Percentiles rank a stretch among this genome's conserved stretches.
Conservation (phyloP, 345 rosid species). For the Orychophragmus violaceus region DNA sequence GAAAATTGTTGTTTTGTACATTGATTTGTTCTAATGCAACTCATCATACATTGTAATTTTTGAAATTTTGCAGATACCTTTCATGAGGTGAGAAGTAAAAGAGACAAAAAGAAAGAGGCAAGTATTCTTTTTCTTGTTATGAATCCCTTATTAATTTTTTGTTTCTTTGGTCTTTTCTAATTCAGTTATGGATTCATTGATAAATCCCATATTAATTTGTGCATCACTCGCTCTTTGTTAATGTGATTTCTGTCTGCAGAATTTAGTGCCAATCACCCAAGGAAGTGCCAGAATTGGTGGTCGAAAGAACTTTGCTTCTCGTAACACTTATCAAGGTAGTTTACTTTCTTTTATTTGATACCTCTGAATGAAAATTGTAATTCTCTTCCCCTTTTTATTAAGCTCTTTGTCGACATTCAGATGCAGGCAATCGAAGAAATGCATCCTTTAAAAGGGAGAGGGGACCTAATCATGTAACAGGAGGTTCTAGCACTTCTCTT, state of each 20-base stretch:
- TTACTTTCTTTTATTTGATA: neutral
- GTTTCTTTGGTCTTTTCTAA: neutral
- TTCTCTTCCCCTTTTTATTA: conserved; percentile 6
- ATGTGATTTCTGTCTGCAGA: conserved; percentile 35
- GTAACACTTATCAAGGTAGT: conserved; percentile 39
- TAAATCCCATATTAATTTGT: neutral
- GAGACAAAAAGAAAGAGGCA: conserved; percentile 67
- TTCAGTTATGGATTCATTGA: neutral
- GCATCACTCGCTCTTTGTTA: neutral
- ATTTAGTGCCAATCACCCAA: conserved; percentile 25
- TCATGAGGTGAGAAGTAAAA: conserved; percentile 78
- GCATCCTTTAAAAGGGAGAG: conserved; percentile 49
- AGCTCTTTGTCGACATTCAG: conserved; percentile 25
- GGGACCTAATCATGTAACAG: conserved; percentile 35
- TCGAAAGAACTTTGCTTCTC: conserved; percentile 46
- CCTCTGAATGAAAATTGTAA: neutral
- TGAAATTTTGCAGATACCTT: conserved; percentile 64
- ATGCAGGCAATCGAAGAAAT: conserved; percentile 47
- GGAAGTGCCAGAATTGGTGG: conserved; percentile 42
- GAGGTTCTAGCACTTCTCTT: conserved; percentile 35
- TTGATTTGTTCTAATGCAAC: neutral
- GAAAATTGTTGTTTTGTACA: neutral
- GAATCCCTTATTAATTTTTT: neutral
- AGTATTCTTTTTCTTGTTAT: conserved; percentile 8
- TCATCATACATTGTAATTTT: neutral